These are phyloP conservation scores for Entelexis sorbosivorans DNA, from an alignment of 1,139 yeast genomes.

Conservation along the genomic window DNA sequence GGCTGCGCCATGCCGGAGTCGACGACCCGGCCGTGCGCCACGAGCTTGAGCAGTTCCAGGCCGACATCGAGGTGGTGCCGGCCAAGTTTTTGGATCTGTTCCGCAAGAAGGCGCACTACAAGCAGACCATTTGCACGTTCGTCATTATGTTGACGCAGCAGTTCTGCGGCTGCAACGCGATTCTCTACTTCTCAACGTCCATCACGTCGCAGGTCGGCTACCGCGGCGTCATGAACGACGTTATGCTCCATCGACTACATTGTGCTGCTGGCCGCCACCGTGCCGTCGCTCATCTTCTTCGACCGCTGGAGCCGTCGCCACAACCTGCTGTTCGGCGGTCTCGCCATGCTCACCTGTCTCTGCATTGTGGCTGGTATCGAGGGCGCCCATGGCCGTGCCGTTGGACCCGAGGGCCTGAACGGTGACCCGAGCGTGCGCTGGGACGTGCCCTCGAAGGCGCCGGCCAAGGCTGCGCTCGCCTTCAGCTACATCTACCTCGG, in stretches of 20 bases:
- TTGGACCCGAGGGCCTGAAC: slow-evolving; percentile 23
- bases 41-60: slow-evolving; percentile 39
- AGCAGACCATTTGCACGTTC: slow-evolving; percentile 39
- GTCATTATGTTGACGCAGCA: slow-evolving; percentile 49
- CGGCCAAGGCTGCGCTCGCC: slow-evolving; percentile 34
- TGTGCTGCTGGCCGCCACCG: slow-evolving; percentile 36
- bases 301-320: slow-evolving; percentile 44
- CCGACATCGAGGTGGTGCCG: slow-evolving; percentile 38
- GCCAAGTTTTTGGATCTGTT: slow-evolving; percentile 30
- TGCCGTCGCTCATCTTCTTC: slow-evolving; percentile 39
- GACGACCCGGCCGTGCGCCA: slow-evolving; percentile 46
- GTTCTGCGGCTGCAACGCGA: slow-evolving; percentile 61
- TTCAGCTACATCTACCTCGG: slow-evolving; percentile 47
- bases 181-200: slow-evolving; percentile 37
- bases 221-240: slow-evolving; percentile 26
- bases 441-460: slow-evolving; percentile 9
- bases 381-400: slow-evolving; percentile 35
- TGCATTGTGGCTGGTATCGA: slow-evolving; percentile 34
- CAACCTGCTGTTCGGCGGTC: slow-evolving; percentile 37
- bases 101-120: slow-evolving; percentile 28
- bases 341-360: slow-evolving; percentile 30
- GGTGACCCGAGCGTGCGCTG: slow-evolving; percentile 22
- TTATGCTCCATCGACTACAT: slow-evolving; percentile 36
- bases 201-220: slow-evolving; percentile 29
- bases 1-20: slow-evolving; percentile 23